Evolutionary conservation across 2,329 filamentous ascomycete genomes (phyloP).

Genomic region (Dactylellina leptospora): DNA sequence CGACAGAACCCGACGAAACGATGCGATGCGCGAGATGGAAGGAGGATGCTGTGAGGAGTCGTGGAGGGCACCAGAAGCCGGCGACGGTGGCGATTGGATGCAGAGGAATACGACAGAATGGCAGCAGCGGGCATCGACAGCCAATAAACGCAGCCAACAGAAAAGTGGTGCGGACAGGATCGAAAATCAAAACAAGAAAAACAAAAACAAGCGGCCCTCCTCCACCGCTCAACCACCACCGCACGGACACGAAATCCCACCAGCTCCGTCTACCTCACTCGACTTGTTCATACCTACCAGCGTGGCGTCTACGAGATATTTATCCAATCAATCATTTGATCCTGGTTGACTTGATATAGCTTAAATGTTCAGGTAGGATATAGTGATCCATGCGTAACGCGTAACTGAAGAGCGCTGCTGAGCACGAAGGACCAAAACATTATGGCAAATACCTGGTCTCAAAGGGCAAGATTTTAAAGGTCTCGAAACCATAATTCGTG

Average conservation of each 20-base stretch:
- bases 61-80: slow-evolving; percentile 21
- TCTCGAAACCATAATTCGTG: no score
- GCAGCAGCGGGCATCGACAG: slow-evolving; percentile 7
- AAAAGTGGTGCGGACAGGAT: not conserved
- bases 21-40: not conserved
- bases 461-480: no score
- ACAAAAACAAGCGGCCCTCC: slow-evolving; percentile 1
- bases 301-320: not conserved
- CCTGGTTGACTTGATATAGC: not conserved
- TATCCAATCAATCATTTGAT: not conserved
- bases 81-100: slow-evolving; percentile 23
- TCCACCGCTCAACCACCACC: not conserved
- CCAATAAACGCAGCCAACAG: slow-evolving; percentile 20
- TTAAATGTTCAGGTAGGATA: not conserved
- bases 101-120: slow-evolving; percentile 12
- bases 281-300: not conserved
- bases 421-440: no score
- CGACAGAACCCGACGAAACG: slow-evolving; percentile 3
- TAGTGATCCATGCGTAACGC: not conserved
- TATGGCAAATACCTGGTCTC: no score
- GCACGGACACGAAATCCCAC: not conserved
- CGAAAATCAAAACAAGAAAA: slow-evolving; percentile 18
- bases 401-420: not conserved
- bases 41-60: not conserved
- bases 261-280: not conserved